Percentiles rank a stretch among this genome's conserved stretches.
Conservation (phyloP, 371 early-diverging fungal genomes). For the Mucor velutinosus region DNA sequence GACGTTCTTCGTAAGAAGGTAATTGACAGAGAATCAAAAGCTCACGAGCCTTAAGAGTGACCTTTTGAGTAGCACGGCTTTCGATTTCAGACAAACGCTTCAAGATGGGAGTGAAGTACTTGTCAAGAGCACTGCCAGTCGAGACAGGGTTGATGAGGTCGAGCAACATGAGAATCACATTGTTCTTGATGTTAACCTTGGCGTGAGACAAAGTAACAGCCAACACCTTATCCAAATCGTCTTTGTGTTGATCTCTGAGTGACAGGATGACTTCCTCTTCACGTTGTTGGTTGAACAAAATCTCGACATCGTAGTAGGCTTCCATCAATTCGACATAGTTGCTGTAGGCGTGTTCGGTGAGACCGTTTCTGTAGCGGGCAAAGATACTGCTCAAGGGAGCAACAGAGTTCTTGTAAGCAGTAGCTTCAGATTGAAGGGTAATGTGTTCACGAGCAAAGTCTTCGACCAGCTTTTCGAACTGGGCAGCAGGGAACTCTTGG, state of each 20-base stretch:
- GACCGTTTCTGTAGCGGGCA: constrained; percentile 74
- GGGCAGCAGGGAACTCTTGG: constrained; percentile 75
- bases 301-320: constrained; percentile 85
- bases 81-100: constrained; percentile 83
- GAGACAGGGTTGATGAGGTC: constrained; percentile 73
- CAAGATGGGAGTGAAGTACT: constrained; percentile 78
- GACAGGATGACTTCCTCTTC: constrained; percentile 87
- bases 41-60: constrained; percentile 92
- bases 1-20: constrained; percentile 92
- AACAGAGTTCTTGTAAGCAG: constrained; percentile 62
- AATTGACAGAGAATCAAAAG: constrained; percentile 90
- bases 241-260: constrained; percentile 86
- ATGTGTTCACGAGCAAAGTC: constrained; percentile 53
- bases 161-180: constrained; percentile 74
- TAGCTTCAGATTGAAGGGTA: constrained; percentile 64
- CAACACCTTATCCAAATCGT: constrained; percentile 77
- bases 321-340: constrained; percentile 79
- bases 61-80: constrained; percentile 81
- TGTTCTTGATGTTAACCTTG: constrained; percentile 80
- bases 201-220: constrained; percentile 83
- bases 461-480: constrained; percentile 69
- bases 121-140: constrained; percentile 67
- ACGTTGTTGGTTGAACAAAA: constrained; percentile 76
- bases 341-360: constrained; percentile 73
- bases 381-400: constrained; percentile 71